Conservation (phyloP, 192 early-diverging fungal genomes). For the Haplosporangium gracile region DNA sequence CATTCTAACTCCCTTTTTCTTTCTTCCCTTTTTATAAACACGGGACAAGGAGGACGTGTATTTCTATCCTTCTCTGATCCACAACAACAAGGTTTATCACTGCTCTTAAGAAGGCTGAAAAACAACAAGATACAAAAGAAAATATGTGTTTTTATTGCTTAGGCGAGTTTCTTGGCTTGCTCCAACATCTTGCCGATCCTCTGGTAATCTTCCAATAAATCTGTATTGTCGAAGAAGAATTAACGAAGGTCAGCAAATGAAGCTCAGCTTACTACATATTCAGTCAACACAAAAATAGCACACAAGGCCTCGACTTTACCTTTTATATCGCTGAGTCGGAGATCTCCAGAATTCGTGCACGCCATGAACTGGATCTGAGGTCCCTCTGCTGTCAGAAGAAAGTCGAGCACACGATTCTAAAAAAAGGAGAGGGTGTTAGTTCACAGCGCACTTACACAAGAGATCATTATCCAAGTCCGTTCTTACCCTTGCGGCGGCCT, state of each 20-base stretch:
- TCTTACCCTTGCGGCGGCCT: slow-evolving; percentile 17
- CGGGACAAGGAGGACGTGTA: too few relatives aligned
- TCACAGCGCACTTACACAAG: neutral
- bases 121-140: neutral
- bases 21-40: too few relatives aligned
- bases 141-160: neutral
- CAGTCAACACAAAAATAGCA: neutral
- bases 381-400: slow-evolving; percentile 16
- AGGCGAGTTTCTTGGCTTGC: slow-evolving; percentile 25
- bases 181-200: slow-evolving; percentile 46
- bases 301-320: neutral
- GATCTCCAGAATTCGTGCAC: slow-evolving; percentile 33
- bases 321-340: slow-evolving; percentile 43
- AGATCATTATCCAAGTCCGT: too few relatives aligned
- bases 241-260: neutral
- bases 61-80: too few relatives aligned
- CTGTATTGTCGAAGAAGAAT: slow-evolving; percentile 9
- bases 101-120: neutral
- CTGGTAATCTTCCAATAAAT: slow-evolving; percentile 41
- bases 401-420: slow-evolving; percentile 26
- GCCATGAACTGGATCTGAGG: slow-evolving; percentile 52
- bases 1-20: too few relatives aligned
- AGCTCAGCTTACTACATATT: neutral
- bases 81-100: too few relatives aligned
- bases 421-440: neutral